phyloP scores from a whole-genome alignment of 371 early-diverging fungal genomes.

The Mucor sp. region DNA sequence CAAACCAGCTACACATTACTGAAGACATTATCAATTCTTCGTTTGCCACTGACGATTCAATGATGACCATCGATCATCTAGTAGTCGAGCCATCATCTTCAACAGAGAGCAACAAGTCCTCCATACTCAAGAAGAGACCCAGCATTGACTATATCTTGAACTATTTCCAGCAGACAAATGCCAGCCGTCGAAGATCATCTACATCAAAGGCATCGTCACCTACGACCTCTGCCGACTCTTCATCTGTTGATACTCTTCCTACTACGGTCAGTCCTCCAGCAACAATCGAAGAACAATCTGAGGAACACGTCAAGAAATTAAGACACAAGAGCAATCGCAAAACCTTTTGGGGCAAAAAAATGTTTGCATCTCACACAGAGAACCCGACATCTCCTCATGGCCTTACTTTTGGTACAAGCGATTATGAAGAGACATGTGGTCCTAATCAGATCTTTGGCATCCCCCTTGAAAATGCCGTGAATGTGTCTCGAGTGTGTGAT shows the following conservation, averaged over 20 bases:
- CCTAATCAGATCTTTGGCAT: conserved; percentile 70
- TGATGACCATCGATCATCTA: background rate
- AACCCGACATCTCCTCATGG: background rate
- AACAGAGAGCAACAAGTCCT: conserved; percentile 4
- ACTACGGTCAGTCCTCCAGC: background rate
- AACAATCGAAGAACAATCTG: conserved; percentile 1
- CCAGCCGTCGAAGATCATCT: background rate
- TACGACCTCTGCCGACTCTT: background rate
- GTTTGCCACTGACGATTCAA: background rate
- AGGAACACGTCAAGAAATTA: conserved; percentile 13
- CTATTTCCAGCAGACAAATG: background rate
- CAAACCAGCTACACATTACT: background rate
- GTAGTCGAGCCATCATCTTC: conserved; percentile 14
- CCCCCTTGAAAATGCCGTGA: conserved; percentile 68
- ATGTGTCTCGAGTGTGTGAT: conserved; percentile 64
- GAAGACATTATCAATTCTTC: conserved; percentile 3
- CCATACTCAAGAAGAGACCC: conserved; percentile 1
- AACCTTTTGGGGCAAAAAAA: conserved; percentile 10
- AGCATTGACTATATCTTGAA: conserved; percentile 5
- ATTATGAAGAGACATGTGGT: conserved; percentile 24
- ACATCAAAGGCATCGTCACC: background rate
- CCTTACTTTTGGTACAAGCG: conserved; percentile 1
- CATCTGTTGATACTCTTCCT: background rate
- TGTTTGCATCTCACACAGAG: background rate
- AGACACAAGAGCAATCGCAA: conserved; percentile 22